Base-by-base conservation (phyloP, 106 monocot genomes). In the Gastrodia elata region DNA sequence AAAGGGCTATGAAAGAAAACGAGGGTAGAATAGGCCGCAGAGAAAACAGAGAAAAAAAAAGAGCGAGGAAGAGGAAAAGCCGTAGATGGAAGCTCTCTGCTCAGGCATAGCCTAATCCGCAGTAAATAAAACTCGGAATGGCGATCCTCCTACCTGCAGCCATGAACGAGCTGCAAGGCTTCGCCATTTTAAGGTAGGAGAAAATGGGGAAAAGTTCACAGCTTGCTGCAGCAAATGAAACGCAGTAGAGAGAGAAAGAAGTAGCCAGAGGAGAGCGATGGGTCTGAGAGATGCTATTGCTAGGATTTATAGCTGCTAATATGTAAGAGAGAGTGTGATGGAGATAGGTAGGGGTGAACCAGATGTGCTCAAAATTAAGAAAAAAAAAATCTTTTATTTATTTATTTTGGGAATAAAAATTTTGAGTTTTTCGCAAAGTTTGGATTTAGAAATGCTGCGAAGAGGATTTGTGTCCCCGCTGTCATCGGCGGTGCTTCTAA, bases 31-130 rank as follows among this genome's bases (percentile, higher is more conserved):
- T 38, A 70, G 38, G 27, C 22, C 22, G 20, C 70, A 41, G 70
- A 40, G 39, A 70, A 20, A 41, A 4, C 20, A 58, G 57, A 59
- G 40, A 77, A n/a, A n/a, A n/a, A n/a, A n/a, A n/a, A 57, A 79
- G 68, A 34, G 64, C 26, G 36, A 64, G 42, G 46, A 65, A 39
- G n/a, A 64, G 76, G 22, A 56, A 46, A 73, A 15, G 49, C 28
- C 20, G 57, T 11, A 49, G 57, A 37, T 26, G 37, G 48, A 72
- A 72, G 16, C 52, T 22, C 52, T 22, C 52, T 52, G 22, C 38
- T 77, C 57, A 77, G 77, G 71, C 57, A 78, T 42, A 71, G 61
- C 30, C 30, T 40, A 77, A 55, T 27, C 39, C 5, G 33, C 59
- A 33, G 71, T 41, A 42, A 70, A 58, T 40, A 41, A 41, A 37